A percentile compares a stretch with the other conserved stretches of the same genome.
These are phyloP conservation scores for Rhizophora apiculata DNA, from an alignment of 345 rosid genomes.

Conservation along the genomic window DNA sequence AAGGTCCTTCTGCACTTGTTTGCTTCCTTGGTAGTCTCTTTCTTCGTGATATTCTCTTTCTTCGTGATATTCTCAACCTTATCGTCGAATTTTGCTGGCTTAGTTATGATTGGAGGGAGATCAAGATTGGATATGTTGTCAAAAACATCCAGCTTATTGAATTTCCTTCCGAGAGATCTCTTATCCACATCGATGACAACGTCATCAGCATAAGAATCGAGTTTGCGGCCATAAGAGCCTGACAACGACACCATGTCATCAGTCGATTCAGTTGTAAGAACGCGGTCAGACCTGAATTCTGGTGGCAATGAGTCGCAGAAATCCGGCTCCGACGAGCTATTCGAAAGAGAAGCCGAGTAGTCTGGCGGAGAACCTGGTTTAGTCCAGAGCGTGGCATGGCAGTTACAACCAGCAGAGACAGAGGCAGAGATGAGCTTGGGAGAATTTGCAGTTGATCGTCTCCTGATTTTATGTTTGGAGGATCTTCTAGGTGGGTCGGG, in stretches of 20 bases:
- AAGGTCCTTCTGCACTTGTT: slow-evolving; percentile 24
- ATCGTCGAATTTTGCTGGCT: slow-evolving; percentile 35
- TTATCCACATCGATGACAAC: slow-evolving; percentile 29
- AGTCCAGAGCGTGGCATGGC: slow-evolving; percentile 34
- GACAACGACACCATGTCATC: slow-evolving; percentile 40
- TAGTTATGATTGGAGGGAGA: slow-evolving; percentile 75
- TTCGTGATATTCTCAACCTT: slow-evolving; percentile 15
- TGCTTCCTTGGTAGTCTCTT: slow-evolving; percentile 20
- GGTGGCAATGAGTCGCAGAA: slow-evolving; percentile 34
- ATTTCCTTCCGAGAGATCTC: slow-evolving; percentile 15
- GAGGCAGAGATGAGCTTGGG: slow-evolving; percentile 53
- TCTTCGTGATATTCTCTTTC: slow-evolving; percentile 14
- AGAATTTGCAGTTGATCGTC: slow-evolving; percentile 33
- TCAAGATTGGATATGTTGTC: slow-evolving; percentile 34
- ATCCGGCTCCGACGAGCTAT: slow-evolving; percentile 17
- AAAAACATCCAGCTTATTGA: slow-evolving; percentile 20
- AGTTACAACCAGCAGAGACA: slow-evolving; percentile 39
- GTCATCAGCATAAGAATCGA: slow-evolving; percentile 26
- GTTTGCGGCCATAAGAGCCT: slow-evolving; percentile 31
- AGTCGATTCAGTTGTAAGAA: slow-evolving; percentile 38
- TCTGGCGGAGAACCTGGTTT: slow-evolving; percentile 31
- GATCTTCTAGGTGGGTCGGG: slow-evolving; percentile 45
- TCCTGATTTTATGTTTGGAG: slow-evolving; percentile 30
- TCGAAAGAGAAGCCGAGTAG: slow-evolving; percentile 29
- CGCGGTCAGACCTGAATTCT: slow-evolving; percentile 62